A percentile compares a stretch with the other conserved stretches of the same genome.
Conservation (phyloP, 2,329 filamentous ascomycete species). For the Xylaria arbuscula region DNA sequence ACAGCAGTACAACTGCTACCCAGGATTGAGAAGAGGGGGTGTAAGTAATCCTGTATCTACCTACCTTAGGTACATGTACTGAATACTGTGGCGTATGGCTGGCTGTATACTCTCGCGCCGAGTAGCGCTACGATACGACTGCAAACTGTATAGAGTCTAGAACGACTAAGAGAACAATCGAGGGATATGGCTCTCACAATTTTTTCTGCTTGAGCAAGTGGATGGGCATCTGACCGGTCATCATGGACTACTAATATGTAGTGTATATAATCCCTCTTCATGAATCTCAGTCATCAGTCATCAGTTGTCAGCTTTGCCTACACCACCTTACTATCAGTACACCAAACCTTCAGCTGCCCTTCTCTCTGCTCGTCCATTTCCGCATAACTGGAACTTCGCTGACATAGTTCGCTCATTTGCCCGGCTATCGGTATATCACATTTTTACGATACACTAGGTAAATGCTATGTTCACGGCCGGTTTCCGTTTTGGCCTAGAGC, state of each 20-base stretch:
- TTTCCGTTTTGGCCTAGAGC: constrained; percentile 4
- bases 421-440: background rate
- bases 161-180: background rate
- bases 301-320: constrained; percentile 8
- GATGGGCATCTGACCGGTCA: constrained; percentile 4
- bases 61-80: too few species aligned
- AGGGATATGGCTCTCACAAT: background rate
- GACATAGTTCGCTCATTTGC: background rate
- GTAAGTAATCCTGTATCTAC: constrained; percentile 1
- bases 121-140: background rate
- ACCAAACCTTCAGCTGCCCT: background rate
- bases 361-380: background rate
- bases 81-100: too few species aligned
- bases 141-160: background rate
- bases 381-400: background rate
- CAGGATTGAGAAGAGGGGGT: constrained; percentile 16
- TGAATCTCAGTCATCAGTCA: background rate
- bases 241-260: background rate
- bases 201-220: constrained; percentile 1
- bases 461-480: background rate
- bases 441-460: background rate
- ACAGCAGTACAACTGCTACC: constrained; percentile 21
- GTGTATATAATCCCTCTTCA: background rate
- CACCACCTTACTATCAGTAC: background rate
- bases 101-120: background rate